phyloP scores from a whole-genome alignment of 2,329 filamentous ascomycete species.

The Cytospora leucostoma region DNA sequence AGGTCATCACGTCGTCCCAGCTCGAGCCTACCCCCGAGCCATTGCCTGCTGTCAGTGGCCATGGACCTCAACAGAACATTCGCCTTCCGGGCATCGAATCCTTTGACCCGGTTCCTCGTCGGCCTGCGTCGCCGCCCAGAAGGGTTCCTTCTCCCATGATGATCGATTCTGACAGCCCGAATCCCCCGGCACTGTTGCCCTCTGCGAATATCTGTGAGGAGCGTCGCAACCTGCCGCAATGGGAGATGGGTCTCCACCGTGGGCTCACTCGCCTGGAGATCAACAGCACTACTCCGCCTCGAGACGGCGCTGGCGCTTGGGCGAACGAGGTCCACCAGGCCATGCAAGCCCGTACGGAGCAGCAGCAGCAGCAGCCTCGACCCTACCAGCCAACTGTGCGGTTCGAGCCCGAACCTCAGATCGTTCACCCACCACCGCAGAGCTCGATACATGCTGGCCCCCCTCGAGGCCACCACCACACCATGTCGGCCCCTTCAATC shows the following conservation, averaged over 20 bases:
- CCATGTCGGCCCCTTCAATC: slow-evolving; percentile 59
- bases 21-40: slow-evolving; percentile 56
- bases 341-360: slow-evolving; percentile 57
- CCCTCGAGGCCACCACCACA: slow-evolving; percentile 52
- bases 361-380: slow-evolving; percentile 46
- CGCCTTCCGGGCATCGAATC: slow-evolving; percentile 89
- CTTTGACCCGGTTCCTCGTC: slow-evolving; percentile 74
- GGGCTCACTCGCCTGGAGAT: slow-evolving; percentile 69
- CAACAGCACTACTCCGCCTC: slow-evolving; percentile 45
- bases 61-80: slow-evolving; percentile 52
- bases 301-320: slow-evolving; percentile 57
- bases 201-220: slow-evolving; percentile 45
- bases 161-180: slow-evolving; percentile 57
- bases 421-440: slow-evolving; percentile 33
- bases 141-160: slow-evolving; percentile 76
- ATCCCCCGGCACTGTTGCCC: slow-evolving; percentile 40
- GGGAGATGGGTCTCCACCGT: slow-evolving; percentile 67
- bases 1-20: slow-evolving; percentile 70
- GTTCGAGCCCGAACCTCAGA: slow-evolving; percentile 52
- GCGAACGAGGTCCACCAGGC: slow-evolving; percentile 58
- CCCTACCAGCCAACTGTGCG: slow-evolving; percentile 51
- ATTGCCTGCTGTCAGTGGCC: slow-evolving; percentile 49
- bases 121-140: slow-evolving; percentile 62
- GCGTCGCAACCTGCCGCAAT: slow-evolving; percentile 55
- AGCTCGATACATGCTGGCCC: slow-evolving; percentile 19